Evolutionary conservation across 2,329 filamentous ascomycete species (phyloP).

Genomic region (Penicillium sp.): DNA sequence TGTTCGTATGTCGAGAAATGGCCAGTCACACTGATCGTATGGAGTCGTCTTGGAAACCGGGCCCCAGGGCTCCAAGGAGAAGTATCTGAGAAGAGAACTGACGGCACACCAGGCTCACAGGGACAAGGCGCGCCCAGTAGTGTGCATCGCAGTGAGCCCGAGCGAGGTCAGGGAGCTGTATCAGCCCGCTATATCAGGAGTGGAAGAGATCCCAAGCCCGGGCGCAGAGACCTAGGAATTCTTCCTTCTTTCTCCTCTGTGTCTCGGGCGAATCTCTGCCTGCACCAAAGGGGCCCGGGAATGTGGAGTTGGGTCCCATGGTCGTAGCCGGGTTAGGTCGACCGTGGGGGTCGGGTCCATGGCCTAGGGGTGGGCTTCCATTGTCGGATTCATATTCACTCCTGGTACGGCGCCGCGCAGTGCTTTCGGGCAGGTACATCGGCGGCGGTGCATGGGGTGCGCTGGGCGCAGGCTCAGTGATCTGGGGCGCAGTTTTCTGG

Average conservation of each 20-base stretch:
- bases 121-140: too few species aligned
- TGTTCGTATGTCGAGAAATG: neutral
- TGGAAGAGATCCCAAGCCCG: constrained; percentile 97
- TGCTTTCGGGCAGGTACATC: constrained; percentile 25
- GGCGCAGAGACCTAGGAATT: constrained; percentile 80
- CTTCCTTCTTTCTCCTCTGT: constrained; percentile 79
- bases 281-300: constrained; percentile 68
- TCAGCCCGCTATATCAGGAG: constrained; percentile 52
- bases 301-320: constrained; percentile 28
- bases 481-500: constrained; percentile 23
- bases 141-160: too few species aligned
- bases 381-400: constrained; percentile 89
- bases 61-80: too few species aligned
- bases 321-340: constrained; percentile 33
- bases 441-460: constrained; percentile 51
- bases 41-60: too few species aligned
- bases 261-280: constrained; percentile 78
- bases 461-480: constrained; percentile 57
- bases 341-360: constrained; percentile 53
- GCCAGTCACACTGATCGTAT: neutral
- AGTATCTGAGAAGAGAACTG: too few species aligned
- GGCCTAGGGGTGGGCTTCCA: constrained; percentile 74
- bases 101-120: too few species aligned
- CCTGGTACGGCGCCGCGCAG: constrained; percentile 63
- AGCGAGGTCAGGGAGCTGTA: neutral